Evolutionary conservation across 257 asterid genomes (phyloP), one percentile per base, ranked within the genome.

Genomic region (Coffea eugenioides): DNA sequence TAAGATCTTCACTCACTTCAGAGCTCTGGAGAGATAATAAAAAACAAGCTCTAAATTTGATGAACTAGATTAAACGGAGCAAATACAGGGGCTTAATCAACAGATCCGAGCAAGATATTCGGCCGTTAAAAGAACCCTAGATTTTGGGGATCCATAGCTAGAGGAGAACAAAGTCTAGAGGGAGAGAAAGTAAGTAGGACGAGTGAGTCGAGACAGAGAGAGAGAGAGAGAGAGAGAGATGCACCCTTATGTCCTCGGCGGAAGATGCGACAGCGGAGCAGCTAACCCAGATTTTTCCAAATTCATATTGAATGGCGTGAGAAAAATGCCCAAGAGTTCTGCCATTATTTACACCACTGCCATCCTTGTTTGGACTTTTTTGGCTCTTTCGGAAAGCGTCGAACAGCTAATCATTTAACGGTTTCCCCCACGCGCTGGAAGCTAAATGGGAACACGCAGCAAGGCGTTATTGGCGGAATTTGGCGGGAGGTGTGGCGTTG

Each of bases 241-340:
- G 54, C 43, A 89, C 94, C 97, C 84, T 82, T 83, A 79, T 85
- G 85, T 80, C 87, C 77, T 87, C 76, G 81, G 87, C 88, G 86
- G 84, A 84, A 84, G 87, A 87, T 80, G 91, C 92, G 83, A 77
- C 85, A 71, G 93, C 81, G 89, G 82, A 54, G 81, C 11, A 79
- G 36, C 27, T 0, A 83, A 48, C 3, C 69, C 51, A 81, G 83
- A 86, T 66, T 77, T 86, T 75, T 72, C 82, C 76, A 2, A 8
- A 69, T 80, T 81, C 87, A 87, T 87, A 74, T 10, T 14, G 23
- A 39, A 20, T 11, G 39, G 34, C 62, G 65, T 5, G 41, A 27
- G 66, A 52, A 1, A 71, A 76, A 62, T 86, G 82, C 86, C 94
- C 89, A 48, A 16, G 41, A 21, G 3, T 57, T 76, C 49, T 76